phyloP scores from a whole-genome alignment of 176 grass and related monocot genomes.

The maize (Zea mays) region DNA sequence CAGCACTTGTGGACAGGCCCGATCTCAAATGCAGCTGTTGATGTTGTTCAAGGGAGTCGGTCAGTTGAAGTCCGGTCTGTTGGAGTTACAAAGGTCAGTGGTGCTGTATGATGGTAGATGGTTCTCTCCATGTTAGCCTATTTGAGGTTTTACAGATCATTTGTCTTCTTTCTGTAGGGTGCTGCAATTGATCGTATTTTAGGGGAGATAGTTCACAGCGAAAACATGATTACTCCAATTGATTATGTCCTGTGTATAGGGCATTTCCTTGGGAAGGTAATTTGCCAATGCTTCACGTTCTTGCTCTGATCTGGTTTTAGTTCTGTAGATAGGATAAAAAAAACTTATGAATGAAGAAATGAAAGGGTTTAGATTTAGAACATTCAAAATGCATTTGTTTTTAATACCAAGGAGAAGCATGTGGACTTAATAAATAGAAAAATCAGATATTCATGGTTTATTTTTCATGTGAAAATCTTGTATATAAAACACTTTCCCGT shows the following conservation, averaged over 20 bases:
- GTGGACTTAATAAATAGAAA: neutral
- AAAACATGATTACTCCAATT: slow-evolving; percentile 96
- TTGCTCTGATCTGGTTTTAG: slow-evolving; percentile 3
- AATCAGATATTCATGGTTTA: neutral
- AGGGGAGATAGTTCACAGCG: slow-evolving; percentile 96
- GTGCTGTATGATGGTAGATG: slow-evolving; percentile 10
- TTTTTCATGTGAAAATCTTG: neutral
- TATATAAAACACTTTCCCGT: too few relatives aligned
- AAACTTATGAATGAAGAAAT: slow-evolving; percentile 4
- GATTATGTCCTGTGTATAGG: slow-evolving; percentile 95
- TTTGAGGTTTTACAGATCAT: slow-evolving; percentile 22
- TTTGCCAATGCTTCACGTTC: slow-evolving; percentile 3
- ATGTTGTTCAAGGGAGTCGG: slow-evolving; percentile 98
- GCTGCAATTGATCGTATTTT: slow-evolving; percentile 96
- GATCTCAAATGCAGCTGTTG: slow-evolving; percentile 95
- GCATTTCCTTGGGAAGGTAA: slow-evolving; percentile 99
- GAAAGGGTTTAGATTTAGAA: neutral
- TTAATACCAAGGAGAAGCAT: neutral
- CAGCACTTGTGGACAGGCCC: slow-evolving; percentile 98
- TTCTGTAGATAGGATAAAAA: neutral
- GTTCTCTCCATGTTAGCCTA: slow-evolving; percentile 33
- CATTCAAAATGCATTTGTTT: neutral
- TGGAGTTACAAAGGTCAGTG: slow-evolving; percentile 90
- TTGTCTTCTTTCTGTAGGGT: slow-evolving; percentile 57
- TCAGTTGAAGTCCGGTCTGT: slow-evolving; percentile 97